Conservation (phyloP, 176 grass and related monocot genomes). For the Chloris gayana region DNA sequence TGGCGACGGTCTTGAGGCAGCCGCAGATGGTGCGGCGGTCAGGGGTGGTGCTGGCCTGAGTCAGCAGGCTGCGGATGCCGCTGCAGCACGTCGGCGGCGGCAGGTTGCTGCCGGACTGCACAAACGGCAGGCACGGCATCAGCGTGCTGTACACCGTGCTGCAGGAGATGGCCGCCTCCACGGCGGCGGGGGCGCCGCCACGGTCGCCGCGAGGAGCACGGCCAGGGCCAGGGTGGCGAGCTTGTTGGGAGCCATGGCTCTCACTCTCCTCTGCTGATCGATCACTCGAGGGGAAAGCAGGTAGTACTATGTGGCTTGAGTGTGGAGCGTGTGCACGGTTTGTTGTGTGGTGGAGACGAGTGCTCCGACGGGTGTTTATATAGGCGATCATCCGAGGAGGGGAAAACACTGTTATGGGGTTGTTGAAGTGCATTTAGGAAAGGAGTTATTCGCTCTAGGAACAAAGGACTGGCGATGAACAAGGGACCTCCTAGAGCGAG, state of each 20-base stretch:
- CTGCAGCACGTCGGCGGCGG: constrained; percentile 41
- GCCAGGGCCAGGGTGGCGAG: constrained; percentile 23
- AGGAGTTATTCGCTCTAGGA: too few relatives aligned
- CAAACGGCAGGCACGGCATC: constrained; percentile 61
- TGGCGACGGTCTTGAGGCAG: constrained; percentile 68
- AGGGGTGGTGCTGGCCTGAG: constrained; percentile 34
- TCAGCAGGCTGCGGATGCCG: constrained; percentile 48
- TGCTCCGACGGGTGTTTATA: neutral
- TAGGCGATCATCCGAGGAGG: neutral
- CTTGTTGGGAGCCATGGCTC: constrained; percentile 25
- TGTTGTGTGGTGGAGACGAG: neutral
- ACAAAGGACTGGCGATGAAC: too few relatives aligned
- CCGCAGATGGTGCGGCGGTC: constrained; percentile 60
- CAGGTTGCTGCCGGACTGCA: constrained; percentile 37
- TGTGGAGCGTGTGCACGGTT: neutral
- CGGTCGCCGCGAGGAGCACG: constrained; percentile 18
- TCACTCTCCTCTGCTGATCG: neutral
- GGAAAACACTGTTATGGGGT: neutral
- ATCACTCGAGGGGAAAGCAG: neutral
- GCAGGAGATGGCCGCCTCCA: constrained; percentile 44
- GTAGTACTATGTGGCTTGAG: neutral
- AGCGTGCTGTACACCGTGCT: constrained; percentile 50
- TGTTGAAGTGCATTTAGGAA: neutral
- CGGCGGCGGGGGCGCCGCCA: neutral
- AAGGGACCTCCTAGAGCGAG: too few relatives aligned